These are phyloP conservation scores for Pseudozyma hubeiensis DNA, from an alignment of 1,284 basidiomycete species.

Conservation along the genomic window DNA sequence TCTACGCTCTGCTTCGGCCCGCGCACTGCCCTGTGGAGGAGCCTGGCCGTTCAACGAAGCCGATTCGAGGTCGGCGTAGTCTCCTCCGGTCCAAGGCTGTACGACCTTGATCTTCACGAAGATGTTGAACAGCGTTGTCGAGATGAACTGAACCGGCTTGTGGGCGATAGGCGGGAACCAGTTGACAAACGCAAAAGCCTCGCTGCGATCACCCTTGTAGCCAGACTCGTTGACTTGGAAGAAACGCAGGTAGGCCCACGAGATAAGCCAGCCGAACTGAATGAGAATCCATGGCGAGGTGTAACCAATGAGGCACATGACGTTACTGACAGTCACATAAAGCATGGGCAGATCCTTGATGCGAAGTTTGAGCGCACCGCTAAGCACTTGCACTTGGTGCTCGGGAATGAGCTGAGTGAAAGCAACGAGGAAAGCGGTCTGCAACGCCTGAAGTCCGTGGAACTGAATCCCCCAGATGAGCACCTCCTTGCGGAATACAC, in stretches of 20 bases:
- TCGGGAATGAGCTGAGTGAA: slow-evolving; percentile 98
- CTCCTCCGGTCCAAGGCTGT: slow-evolving; percentile 73
- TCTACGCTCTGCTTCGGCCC: slow-evolving; percentile 59
- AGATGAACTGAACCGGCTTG: slow-evolving; percentile 76
- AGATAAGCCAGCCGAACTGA: slow-evolving; percentile 93
- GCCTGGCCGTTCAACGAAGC: slow-evolving; percentile 75
- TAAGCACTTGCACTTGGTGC: slow-evolving; percentile 90
- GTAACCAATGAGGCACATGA: slow-evolving; percentile 86
- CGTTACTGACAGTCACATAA: slow-evolving; percentile 88
- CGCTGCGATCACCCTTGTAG: slow-evolving; percentile 84
- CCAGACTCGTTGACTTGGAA: slow-evolving; percentile 82
- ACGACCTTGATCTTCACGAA: slow-evolving; percentile 77
- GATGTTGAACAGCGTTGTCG: slow-evolving; percentile 78
- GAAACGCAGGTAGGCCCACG: slow-evolving; percentile 95
- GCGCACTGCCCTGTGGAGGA: slow-evolving; percentile 36
- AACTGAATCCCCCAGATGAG: slow-evolving; percentile 81
- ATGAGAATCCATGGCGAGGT: slow-evolving; percentile 95
- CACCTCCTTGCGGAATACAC: slow-evolving; percentile 55
- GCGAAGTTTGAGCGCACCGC: slow-evolving; percentile 81
- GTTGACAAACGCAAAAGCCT: slow-evolving; percentile 92
- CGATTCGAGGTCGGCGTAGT: slow-evolving; percentile 69
- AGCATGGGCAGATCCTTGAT: slow-evolving; percentile 96
- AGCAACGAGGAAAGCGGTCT: slow-evolving; percentile 88
- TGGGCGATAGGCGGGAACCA: slow-evolving; percentile 90
- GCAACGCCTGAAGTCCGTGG: slow-evolving; percentile 91